Base-by-base conservation (phyloP, 306 rosid species). In the Acacia acuminata region DNA sequence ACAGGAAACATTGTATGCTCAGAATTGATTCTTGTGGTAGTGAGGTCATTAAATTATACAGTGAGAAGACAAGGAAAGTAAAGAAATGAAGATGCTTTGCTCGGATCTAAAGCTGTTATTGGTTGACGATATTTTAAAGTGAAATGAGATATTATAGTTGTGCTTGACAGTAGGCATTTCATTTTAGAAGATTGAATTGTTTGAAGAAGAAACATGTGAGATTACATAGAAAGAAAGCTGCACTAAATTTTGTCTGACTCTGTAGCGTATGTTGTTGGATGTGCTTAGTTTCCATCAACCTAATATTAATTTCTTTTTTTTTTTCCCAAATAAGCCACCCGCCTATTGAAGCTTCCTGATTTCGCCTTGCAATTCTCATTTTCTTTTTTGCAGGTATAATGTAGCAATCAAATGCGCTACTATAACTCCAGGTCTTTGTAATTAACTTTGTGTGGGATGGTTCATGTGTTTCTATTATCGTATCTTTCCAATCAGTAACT, bases 361-460 rank as follows among this genome's bases (percentile, higher is more conserved):
- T 27, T 69, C 27, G 16, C 65, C 45, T 53, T 20, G n/a, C 6
- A 32, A 15, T 81, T 65, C 70, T 25, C 16, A 22, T 44, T 27
- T 43, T 32, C 24, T 47, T 72, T 32, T n/a, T 68, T 77, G 69
- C 77, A 96, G 99, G 94, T 93, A 94, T 85, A 94, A 94, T 83
- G 99, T 94, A n/a, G 99, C 98, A 36, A 92, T 96, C 86, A 96
- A 96, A 83, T 96, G 99, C 84, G 99, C 99, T 55, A 96, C 99
- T 47, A 94, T 96, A 78, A 96, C 99, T 72, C 99, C 99, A 79
- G 99, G 99, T 96, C 90, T 64, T 25, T 75, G 70, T 58, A 51
- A 47, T 70, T 84, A 38, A 65, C 66, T 45, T 55, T 20, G 38
- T 75, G 13, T 38, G 45, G 60, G 65, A 13, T 40, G 47, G 48